Percentiles rank a stretch among this genome's conserved stretches.
Conservation (phyloP, 805 yeast genomes). For the Starmerella gropengiesseri region DNA sequence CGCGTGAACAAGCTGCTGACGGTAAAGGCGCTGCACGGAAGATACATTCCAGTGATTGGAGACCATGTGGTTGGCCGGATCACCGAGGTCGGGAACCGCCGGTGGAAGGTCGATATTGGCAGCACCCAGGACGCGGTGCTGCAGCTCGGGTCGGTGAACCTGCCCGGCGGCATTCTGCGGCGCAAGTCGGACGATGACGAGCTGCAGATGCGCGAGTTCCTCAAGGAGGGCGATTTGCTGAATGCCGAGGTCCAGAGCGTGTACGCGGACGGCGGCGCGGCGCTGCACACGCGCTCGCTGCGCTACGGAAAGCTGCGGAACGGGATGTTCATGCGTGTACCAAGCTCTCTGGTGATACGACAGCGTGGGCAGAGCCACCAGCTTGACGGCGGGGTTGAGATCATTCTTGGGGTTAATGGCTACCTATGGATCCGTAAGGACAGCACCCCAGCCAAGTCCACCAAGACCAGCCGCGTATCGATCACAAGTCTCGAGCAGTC, state of each 20-base stretch:
- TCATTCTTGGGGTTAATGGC: conserved; percentile 90
- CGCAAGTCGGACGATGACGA: conserved; percentile 93
- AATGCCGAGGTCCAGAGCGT: conserved; percentile 93
- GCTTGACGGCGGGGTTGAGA: conserved; percentile 88
- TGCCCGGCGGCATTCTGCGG: conserved; percentile 94
- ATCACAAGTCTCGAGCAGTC: conserved; percentile 86
- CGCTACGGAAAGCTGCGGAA: conserved; percentile 92
- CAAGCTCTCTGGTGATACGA: conserved; percentile 70
- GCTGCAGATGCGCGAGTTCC: conserved; percentile 83
- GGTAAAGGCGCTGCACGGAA: conserved; percentile 75
- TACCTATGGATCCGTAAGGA: conserved; percentile 84
- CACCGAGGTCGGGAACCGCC: conserved; percentile 81
- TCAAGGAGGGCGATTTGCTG: conserved; percentile 90
- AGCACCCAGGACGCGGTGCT: conserved; percentile 86
- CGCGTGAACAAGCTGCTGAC: conserved; percentile 78
- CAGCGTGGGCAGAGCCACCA: conserved; percentile 79
- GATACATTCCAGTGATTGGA: conserved; percentile 90
- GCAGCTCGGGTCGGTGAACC: conserved; percentile 87
- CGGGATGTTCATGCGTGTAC: conserved; percentile 73
- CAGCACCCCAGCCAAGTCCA: conserved; percentile 25
- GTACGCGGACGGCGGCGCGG: conserved; percentile 82
- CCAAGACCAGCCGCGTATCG: conserved; percentile 29
- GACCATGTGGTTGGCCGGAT: conserved; percentile 92
- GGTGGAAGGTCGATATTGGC: conserved; percentile 97
- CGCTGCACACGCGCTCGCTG: conserved; percentile 87